These are phyloP conservation scores for Nicotiana paniculata DNA, from an alignment of 257 asterid genomes.

Conservation along the genomic window DNA sequence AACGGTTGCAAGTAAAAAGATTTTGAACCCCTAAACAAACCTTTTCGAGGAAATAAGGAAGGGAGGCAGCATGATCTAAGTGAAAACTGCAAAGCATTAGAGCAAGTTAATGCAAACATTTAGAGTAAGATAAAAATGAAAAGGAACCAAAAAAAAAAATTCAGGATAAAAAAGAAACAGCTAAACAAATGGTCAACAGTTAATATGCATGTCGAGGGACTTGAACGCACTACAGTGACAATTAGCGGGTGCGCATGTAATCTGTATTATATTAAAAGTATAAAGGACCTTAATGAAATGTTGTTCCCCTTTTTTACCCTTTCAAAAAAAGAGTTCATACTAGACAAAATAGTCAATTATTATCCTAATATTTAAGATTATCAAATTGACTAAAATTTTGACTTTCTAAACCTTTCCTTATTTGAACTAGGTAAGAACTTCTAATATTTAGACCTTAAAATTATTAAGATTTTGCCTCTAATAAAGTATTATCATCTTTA, in stretches of 20 bases:
- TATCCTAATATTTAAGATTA: no score
- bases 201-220: background rate
- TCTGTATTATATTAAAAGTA: no score
- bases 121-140: background rate
- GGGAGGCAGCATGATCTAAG: slow-evolving; percentile 99
- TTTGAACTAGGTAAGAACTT: no score
- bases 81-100: slow-evolving; percentile 65
- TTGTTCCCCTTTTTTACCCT: no score
- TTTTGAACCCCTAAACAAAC: slow-evolving; percentile 28
- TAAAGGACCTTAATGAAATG: no score
- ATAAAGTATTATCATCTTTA: no score
- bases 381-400: no score
- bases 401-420: no score
- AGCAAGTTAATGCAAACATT: background rate
- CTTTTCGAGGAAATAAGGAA: slow-evolving; percentile 95
- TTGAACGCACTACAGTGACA: background rate
- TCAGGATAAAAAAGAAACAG: background rate
- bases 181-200: background rate
- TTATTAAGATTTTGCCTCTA: no score
- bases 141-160: background rate
- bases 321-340: no score
- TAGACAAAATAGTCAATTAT: no score
- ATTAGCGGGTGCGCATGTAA: background rate
- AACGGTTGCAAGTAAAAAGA: background rate
- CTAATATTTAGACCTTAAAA: no score